Evolutionary conservation across 1,284 basidiomycete species (phyloP).

Genomic region (Caloboletus firmus): DNA sequence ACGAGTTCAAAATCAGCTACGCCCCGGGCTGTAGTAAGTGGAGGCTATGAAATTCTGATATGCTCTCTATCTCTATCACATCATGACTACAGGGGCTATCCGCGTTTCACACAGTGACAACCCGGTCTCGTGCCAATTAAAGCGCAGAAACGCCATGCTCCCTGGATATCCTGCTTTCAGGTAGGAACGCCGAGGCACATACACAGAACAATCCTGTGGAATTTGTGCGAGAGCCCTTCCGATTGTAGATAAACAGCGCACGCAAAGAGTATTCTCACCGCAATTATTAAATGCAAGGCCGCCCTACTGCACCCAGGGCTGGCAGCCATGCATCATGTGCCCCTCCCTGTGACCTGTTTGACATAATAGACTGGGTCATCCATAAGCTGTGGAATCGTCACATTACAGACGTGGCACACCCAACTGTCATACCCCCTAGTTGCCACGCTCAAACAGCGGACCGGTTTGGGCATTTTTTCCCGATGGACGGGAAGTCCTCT

Average conservation of each 20-base stretch:
- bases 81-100: slow-evolving; percentile 14
- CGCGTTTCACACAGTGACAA: not conserved
- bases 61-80: not conserved
- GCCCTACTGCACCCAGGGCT: slow-evolving; percentile 9
- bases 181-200: slow-evolving; percentile 6
- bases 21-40: slow-evolving; percentile 4
- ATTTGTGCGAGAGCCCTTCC: slow-evolving; percentile 3
- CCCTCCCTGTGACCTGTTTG: not conserved
- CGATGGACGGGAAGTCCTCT: not conserved
- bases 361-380: not conserved
- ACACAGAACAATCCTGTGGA: not conserved
- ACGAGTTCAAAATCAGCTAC: slow-evolving; percentile 7
- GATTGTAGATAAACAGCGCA: not conserved
- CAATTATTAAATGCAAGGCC: not conserved
- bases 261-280: slow-evolving; percentile 8
- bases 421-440: not conserved
- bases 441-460: slow-evolving; percentile 8
- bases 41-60: slow-evolving; percentile 12
- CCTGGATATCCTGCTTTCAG: slow-evolving; percentile 1
- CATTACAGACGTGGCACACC: not conserved
- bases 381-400: not conserved
- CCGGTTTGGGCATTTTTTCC: not conserved
- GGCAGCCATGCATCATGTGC: slow-evolving; percentile 1
- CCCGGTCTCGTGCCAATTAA: not conserved
- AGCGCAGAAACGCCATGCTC: not conserved